Conservation (phyloP, 140 eudicot genomes). For the Anethum foeniculum region DNA sequence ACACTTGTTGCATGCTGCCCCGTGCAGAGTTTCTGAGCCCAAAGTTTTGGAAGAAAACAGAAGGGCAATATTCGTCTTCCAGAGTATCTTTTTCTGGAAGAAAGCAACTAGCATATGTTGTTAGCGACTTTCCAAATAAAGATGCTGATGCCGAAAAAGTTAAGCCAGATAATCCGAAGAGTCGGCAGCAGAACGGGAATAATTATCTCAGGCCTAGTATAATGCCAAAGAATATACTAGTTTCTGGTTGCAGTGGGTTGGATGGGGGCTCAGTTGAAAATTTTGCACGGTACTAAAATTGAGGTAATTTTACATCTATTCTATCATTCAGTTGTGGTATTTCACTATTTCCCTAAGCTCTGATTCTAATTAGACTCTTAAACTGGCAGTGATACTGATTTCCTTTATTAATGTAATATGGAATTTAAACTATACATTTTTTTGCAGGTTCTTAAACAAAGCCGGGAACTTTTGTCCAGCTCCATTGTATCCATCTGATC, state of each 20-base stretch:
- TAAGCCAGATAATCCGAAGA: conserved; percentile 17
- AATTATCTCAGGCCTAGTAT: conserved; percentile 18
- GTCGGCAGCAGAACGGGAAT: conserved; percentile 14
- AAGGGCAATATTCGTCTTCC: conserved; percentile 37
- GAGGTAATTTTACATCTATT: background rate
- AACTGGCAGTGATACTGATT: background rate
- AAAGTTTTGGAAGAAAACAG: conserved; percentile 78
- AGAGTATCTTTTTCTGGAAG: conserved; percentile 24
- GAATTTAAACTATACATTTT: background rate
- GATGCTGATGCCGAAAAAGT: conserved; percentile 16
- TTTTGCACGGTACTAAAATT: background rate
- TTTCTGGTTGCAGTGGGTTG: conserved; percentile 18
- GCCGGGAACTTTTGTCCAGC: background rate
- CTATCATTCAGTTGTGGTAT: background rate
- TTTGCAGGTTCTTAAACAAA: background rate
- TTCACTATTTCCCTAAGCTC: background rate
- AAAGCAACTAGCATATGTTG: conserved; percentile 24
- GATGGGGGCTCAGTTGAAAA: conserved; percentile 20
- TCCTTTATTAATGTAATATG: background rate
- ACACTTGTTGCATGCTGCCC: conserved; percentile 54
- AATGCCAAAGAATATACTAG: conserved; percentile 16
- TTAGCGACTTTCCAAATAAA: conserved; percentile 15
- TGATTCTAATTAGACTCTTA: background rate
- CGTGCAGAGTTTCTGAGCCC: conserved; percentile 84
- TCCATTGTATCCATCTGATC: background rate